Conservation (phyloP, 2,329 filamentous ascomycete genomes). For the Xylariaceae sp. region DNA sequence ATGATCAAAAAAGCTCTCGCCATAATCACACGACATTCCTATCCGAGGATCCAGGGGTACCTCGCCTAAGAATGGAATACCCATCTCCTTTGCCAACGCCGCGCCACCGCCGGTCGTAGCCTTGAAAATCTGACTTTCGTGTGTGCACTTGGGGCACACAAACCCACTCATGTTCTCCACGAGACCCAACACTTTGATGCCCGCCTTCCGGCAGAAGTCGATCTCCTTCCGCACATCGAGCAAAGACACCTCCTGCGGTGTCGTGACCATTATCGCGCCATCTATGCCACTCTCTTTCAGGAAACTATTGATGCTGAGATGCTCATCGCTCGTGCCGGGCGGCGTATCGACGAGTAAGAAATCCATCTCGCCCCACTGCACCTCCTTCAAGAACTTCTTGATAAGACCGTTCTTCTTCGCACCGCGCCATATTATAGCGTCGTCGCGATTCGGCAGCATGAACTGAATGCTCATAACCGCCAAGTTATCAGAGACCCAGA, state of each 20-base stretch:
- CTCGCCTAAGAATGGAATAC: conserved; percentile 79
- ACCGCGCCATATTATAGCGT: conserved; percentile 94
- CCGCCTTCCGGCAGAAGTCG: conserved; percentile 93
- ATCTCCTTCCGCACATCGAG: conserved; percentile 96
- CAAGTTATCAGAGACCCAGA: conserved; percentile 92
- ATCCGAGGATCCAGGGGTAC: conserved; percentile 92
- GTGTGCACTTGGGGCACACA: conserved; percentile 86
- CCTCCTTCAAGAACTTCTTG: conserved; percentile 96
- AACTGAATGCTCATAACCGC: conserved; percentile 98
- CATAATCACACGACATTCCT: conserved; percentile 93
- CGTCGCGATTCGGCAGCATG: conserved; percentile 89
- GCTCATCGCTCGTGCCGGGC: conserved; percentile 91
- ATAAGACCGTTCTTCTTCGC: conserved; percentile 98
- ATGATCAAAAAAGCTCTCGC: conserved; percentile 92
- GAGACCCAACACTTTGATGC: conserved; percentile 78
- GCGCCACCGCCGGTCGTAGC: conserved; percentile 85
- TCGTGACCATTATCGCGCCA: conserved; percentile 88
- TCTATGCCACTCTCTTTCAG: conserved; percentile 88
- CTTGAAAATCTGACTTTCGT: conserved; percentile 78
- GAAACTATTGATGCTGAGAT: conserved; percentile 87
- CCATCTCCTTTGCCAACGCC: conserved; percentile 76
- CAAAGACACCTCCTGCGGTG: conserved; percentile 87
- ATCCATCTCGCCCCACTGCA: conserved; percentile 94
- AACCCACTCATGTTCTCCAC: conserved; percentile 99
- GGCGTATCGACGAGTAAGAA: conserved; percentile 93